phyloP scores from a whole-genome alignment of 768 basidiomycete genomes.

The Dacryopinax primogenitus region DNA sequence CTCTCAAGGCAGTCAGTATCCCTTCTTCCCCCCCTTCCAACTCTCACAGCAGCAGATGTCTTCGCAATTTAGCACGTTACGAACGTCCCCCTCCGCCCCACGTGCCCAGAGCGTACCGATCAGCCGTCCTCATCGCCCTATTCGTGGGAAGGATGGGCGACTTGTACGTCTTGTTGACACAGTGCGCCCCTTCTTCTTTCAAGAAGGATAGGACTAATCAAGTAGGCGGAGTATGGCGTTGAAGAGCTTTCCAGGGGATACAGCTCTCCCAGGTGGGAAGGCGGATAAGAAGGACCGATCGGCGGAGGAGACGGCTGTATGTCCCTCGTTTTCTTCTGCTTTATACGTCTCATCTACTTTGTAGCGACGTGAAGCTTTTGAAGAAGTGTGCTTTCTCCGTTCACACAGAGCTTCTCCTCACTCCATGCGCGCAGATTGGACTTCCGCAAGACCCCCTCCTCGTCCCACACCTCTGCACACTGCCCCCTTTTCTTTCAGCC shows the following conservation, averaged over 20 bases:
- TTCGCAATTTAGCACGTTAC: constrained; percentile 43
- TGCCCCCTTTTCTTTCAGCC: constrained; percentile 68
- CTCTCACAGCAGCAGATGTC: constrained; percentile 33
- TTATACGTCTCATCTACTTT: constrained; percentile 10
- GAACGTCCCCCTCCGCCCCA: constrained; percentile 29
- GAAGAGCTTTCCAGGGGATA: constrained; percentile 72
- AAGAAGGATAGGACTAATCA: not conserved
- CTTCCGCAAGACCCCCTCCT: constrained; percentile 55
- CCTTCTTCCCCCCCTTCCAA: not conserved
- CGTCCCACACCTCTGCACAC: constrained; percentile 59
- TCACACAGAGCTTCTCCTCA: not conserved
- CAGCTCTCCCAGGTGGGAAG: constrained; percentile 77
- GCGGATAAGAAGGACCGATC: constrained; percentile 54
- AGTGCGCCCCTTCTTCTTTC: constrained; percentile 36
- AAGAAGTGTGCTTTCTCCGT: constrained; percentile 47
- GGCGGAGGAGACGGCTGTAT: constrained; percentile 69
- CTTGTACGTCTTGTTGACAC: constrained; percentile 70
- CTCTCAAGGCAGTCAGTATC: not conserved
- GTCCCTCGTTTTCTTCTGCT: constrained; percentile 20
- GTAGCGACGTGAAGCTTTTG: constrained; percentile 76
- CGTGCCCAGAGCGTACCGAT: constrained; percentile 44
- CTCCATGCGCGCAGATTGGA: constrained; percentile 50
- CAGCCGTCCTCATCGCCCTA: constrained; percentile 70
- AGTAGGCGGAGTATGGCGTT: constrained; percentile 59
- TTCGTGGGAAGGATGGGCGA: constrained; percentile 78